Evolutionary conservation across 495 filamentous ascomycete genomes (phyloP).

Genomic region (Schizothecium vesticola): DNA sequence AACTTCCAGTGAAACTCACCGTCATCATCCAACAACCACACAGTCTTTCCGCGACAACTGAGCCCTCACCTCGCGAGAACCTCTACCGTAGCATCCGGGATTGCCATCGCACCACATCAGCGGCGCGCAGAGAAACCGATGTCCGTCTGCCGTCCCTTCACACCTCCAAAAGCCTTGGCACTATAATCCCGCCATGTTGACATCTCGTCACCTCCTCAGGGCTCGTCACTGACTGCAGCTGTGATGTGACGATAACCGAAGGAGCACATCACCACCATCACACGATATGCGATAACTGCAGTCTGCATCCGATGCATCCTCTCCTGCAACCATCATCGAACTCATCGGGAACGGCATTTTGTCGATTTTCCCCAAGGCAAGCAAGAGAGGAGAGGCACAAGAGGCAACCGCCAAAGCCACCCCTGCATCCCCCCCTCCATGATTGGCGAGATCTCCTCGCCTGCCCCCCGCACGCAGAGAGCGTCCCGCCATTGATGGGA

Average conservation of each 20-base stretch:
- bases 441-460: neutral
- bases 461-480: neutral
- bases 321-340: neutral
- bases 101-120: neutral
- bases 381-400: too few relatives aligned
- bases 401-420: neutral
- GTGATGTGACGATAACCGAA: neutral
- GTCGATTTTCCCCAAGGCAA: neutral
- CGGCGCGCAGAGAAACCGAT: neutral
- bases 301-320: neutral
- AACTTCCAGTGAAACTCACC: neutral
- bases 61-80: neutral
- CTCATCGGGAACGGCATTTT: neutral
- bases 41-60: neutral
- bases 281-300: neutral
- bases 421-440: neutral
- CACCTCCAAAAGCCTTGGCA: neutral
- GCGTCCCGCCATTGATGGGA: conserved; percentile 3
- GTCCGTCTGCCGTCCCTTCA: neutral
- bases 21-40: neutral
- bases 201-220: neutral
- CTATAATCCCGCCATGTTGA: neutral
- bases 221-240: neutral
- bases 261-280: neutral
- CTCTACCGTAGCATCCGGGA: neutral